phyloP scores from a whole-genome alignment of 1,139 yeast species.

The Sugiyamaella neomexicana region DNA sequence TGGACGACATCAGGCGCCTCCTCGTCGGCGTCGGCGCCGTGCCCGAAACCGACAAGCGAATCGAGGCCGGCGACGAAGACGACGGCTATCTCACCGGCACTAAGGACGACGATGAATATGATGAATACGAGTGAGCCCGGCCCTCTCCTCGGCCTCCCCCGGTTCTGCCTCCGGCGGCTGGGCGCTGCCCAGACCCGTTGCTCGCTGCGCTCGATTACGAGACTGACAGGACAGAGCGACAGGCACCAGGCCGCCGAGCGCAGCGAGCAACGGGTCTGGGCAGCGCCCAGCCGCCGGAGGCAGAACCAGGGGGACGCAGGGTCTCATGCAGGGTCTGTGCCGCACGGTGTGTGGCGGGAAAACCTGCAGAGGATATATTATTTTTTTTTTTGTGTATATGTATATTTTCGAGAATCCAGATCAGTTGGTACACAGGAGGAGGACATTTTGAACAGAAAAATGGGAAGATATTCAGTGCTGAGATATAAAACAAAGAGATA shows the following conservation, averaged over 20 bases:
- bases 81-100: slow-evolving; percentile 10
- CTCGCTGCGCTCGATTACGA: neutral
- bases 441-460: too few species aligned
- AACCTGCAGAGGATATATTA: too few species aligned
- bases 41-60: slow-evolving; percentile 61
- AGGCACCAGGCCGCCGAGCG: neutral
- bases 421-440: neutral
- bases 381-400: neutral
- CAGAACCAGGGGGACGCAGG: neutral
- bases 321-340: neutral
- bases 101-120: slow-evolving; percentile 4
- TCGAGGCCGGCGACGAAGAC: slow-evolving; percentile 54
- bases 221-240: neutral
- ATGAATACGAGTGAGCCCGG: slow-evolving; percentile 1
- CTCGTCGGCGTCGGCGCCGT: slow-evolving; percentile 68
- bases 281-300: too few species aligned
- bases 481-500: slow-evolving; percentile 46
- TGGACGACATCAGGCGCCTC: slow-evolving; percentile 68
- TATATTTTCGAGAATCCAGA: neutral
- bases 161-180: too few species aligned
- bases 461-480: slow-evolving; percentile 86
- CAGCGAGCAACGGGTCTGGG: neutral
- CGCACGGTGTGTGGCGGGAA: neutral
- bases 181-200: neutral
- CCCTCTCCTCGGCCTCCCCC: too few species aligned